A percentile compares a stretch with the other conserved stretches of the same genome.
Conservation (phyloP, 129 eudicot species). For the Lactuca sativa region DNA sequence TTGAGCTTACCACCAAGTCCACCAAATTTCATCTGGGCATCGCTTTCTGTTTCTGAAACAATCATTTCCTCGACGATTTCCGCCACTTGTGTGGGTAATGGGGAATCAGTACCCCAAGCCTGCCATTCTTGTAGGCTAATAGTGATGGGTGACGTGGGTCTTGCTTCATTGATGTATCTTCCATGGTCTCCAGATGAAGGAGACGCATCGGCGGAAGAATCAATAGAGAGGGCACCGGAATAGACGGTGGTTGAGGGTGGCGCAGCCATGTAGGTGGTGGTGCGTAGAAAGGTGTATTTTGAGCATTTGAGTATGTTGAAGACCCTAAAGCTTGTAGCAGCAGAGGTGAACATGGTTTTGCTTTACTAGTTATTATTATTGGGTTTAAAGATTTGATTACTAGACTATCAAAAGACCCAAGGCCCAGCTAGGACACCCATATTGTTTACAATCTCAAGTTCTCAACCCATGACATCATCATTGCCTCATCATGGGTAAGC, state of each 20-base stretch:
- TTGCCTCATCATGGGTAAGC: too few species aligned
- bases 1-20: constrained; percentile 81
- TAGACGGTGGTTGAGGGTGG: constrained; percentile 25
- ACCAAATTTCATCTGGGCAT: constrained; percentile 68
- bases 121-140: constrained; percentile 84
- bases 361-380: neutral
- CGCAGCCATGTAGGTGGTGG: constrained; percentile 31
- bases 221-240: constrained; percentile 7
- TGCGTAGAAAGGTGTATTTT: constrained; percentile 5
- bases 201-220: constrained; percentile 9
- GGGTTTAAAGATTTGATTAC: constrained; percentile 5
- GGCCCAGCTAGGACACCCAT: constrained; percentile 11
- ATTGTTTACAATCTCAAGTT: neutral
- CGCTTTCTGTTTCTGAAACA: constrained; percentile 44
- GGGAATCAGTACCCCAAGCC: constrained; percentile 80
- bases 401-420: neutral
- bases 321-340: constrained; percentile 20
- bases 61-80: constrained; percentile 69
- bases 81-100: constrained; percentile 65
- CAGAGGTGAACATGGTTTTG: constrained; percentile 20
- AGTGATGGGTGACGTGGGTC: constrained; percentile 25
- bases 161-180: constrained; percentile 8
- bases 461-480: too few species aligned
- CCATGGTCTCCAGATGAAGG: constrained; percentile 4
- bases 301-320: constrained; percentile 21